Evolutionary conservation across 169 alveolate species (phyloP), one percentile per base, ranked within the genome.

Genomic region (Pseudocohnilembus persalinus): DNA sequence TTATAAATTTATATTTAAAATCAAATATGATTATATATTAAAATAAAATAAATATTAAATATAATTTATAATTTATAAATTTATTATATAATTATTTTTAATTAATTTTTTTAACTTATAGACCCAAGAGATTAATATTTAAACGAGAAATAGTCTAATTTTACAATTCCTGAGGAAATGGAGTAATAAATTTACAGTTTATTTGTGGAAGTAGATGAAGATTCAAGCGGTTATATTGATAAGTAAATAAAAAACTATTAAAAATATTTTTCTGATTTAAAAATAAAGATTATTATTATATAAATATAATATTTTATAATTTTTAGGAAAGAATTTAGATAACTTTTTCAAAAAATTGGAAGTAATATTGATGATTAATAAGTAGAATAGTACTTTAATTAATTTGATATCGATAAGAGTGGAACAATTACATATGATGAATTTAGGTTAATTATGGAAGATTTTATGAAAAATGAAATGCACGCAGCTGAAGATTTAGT

Each of bases 381-480:
- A 0, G 28, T 0, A 29, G 33, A 33, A 0, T 77, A 31, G 1
- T 76, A 29, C 20, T 77, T 29, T 33, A 20, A n/a, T 28, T 32
- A 73, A 79, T 79, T 34, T 63, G 84, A 79, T 79, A 79, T 34
- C 16, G 64, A 79, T 29, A 49, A 49, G 11, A 73, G 64, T 64
- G 73, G 84, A 28, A 79, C 77, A 0, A 32, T 79, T 15, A 49
- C 76, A 25, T 79, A 29, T 63, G 84, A 79, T 35, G 84, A 79
- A 79, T 79, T 79, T 20, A 34, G 64, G 49, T 20, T 79, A 24
- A 79, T 79, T 11, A 79, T 79, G 84, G 74, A 79, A n/a, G 84
- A 79, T 6, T 34, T 34, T 29, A 79, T 79, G 24, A 79, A 79
- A 31, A 79, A 79, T n/a, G 84, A 79, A 79, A 79, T 79, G 84